A percentile compares a stretch with the other conserved stretches of the same genome.
phyloP scores from a whole-genome alignment of 768 basidiomycete species.

The Mycena galopus region DNA sequence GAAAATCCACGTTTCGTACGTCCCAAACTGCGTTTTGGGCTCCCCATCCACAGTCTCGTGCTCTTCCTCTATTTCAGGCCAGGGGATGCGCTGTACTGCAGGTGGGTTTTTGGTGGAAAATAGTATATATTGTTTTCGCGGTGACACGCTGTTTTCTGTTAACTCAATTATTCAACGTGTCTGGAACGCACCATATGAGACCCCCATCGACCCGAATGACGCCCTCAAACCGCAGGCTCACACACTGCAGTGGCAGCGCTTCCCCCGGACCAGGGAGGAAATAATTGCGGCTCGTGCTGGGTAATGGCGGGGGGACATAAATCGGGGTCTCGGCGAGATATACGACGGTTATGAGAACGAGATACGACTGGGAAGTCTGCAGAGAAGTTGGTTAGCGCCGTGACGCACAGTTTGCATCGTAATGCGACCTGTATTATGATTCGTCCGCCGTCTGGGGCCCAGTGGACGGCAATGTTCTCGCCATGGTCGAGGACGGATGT shows the following conservation, averaged over 20 bases:
- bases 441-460: slow-evolving; percentile 86
- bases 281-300: slow-evolving; percentile 67
- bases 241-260: slow-evolving; percentile 74
- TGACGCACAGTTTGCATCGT: neutral
- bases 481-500: slow-evolving; percentile 87
- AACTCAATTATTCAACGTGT: neutral
- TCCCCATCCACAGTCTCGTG: slow-evolving; percentile 51
- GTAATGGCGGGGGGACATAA: slow-evolving; percentile 63
- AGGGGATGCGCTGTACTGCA: slow-evolving; percentile 86
- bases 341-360: slow-evolving; percentile 80
- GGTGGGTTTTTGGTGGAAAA: slow-evolving; percentile 84
- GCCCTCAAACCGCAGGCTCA: slow-evolving; percentile 82
- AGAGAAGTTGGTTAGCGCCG: slow-evolving; percentile 8
- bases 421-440: slow-evolving; percentile 81
- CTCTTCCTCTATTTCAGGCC: slow-evolving; percentile 69
- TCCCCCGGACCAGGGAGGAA: slow-evolving; percentile 89
- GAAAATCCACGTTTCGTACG: slow-evolving; percentile 80
- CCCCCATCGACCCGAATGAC: slow-evolving; percentile 84
- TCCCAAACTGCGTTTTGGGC: slow-evolving; percentile 49
- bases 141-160: slow-evolving; percentile 70
- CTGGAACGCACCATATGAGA: slow-evolving; percentile 72
- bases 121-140: slow-evolving; percentile 74
- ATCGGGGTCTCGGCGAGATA: slow-evolving; percentile 70
- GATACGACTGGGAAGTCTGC: slow-evolving; percentile 84
- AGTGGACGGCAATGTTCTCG: slow-evolving; percentile 78